These are phyloP conservation scores for Amoeboaphelidium protococcarum DNA, from an alignment of 371 early-diverging fungal genomes.

Conservation along the genomic window DNA sequence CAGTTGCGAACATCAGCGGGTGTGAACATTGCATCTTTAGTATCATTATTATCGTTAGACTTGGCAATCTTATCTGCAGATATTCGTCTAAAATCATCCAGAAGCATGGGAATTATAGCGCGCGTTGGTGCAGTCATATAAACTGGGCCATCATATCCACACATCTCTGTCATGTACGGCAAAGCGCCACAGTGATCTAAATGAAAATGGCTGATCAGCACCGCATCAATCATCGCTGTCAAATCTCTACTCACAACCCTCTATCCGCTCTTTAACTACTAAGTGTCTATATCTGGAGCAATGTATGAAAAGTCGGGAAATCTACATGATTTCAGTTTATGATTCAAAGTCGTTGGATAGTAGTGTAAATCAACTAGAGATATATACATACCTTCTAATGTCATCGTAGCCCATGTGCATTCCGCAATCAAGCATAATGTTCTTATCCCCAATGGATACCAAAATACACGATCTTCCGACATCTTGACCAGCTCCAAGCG, in stretches of 20 bases:
- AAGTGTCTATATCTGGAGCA: too few relatives aligned
- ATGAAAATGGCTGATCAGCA: conserved; percentile 88
- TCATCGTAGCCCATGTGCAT: conserved; percentile 95
- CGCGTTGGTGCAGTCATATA: conserved; percentile 93
- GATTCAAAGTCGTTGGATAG: too few relatives aligned
- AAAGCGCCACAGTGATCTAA: conserved; percentile 92
- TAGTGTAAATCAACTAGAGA: too few relatives aligned
- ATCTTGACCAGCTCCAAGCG: conserved; percentile 47
- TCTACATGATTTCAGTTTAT: too few relatives aligned
- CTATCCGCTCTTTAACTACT: too few relatives aligned
- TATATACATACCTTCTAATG: too few relatives aligned
- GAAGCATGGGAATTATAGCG: conserved; percentile 66
- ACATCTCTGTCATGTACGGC: conserved; percentile 81
- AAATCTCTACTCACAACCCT: conserved; percentile 54
- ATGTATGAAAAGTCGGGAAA: conserved; percentile 96
- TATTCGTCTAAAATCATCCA: conserved; percentile 79
- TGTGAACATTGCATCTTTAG: too few relatives aligned
- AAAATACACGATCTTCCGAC: conserved; percentile 83
- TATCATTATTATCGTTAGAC: conserved; percentile 51
- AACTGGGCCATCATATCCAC: conserved; percentile 80
- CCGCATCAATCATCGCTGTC: conserved; percentile 58
- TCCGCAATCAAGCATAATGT: conserved; percentile 90
- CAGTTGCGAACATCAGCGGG: conserved; percentile 50
- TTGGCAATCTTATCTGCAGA: conserved; percentile 36
- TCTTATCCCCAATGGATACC: conserved; percentile 56